Base-by-base conservation (phyloP, 805 yeast genomes). In the Zygotorulaspora sp. region DNA sequence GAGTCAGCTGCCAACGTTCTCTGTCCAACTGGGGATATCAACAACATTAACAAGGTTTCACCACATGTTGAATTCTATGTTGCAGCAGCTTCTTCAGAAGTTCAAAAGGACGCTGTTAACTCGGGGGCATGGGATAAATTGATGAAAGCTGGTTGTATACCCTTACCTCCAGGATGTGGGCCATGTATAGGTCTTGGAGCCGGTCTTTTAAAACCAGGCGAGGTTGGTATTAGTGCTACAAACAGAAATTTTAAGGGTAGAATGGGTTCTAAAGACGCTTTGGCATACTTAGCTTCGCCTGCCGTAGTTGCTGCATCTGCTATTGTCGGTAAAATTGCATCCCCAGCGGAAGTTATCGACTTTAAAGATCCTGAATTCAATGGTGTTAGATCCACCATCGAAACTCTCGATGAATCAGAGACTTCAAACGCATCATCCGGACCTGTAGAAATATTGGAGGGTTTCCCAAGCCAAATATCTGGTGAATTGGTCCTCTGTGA, bases 221-320 rank as follows among this genome's bases (percentile, higher is more conserved):
- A 92, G 65, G 95, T 92, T 42, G 98, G 99, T 48, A 92, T 92
- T 55, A 85, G 96, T 48, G 98, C 98, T 41, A 92, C 98, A 6
- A 92, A 92, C 71, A 80, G 99, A 70, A 92, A 92, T 67, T 92
- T 92, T 75, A 92, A 92, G 68, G 99, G 99, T 45, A 80, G 99
- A 68, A 92, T 92, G 99, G 99, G 99, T 6, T 83, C 95, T 6
- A 83, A 83, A 52, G 97, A 92, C 53, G 98, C 98, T 0, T 69
- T 88, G 44, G 98, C 98, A 0, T 92, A 83, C 63, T 74, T 92
- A 48, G 96, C 96, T 0, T 88, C 97, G 1, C 99, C 99, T 4
- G 96, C 89, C 48, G 95, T 92, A 17, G 99, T 92, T 42, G 97
- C 99, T 35, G 97, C 99, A 1, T 84, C 95, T 43, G 98, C 99